Evolutionary conservation across 1,284 basidiomycete species (phyloP), one percentile per base, ranked within the genome.

Genomic region (Microbotryum silenes-acaulis): DNA sequence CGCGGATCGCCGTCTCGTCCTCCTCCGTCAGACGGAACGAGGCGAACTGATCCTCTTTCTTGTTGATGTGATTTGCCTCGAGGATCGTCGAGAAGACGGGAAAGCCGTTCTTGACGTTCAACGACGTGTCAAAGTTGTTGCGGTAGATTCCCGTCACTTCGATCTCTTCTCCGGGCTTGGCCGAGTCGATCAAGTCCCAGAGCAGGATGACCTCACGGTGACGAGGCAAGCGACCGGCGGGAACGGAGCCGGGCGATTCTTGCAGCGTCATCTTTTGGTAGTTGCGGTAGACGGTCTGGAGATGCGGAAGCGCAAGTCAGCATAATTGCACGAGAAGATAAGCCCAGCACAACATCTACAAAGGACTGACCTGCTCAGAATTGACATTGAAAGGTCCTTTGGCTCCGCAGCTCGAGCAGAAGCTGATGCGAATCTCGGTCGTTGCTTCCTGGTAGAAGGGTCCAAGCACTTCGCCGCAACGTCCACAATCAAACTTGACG

Each of bases 261-360:
- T 99, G 94, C 50, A 99, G 78, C 4, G 94, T 97, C 89, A 98
- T 90, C 77, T 91, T 97, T 76, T 99, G 96, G 75, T 96, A 98
- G 77, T 98, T 99, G 61, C 96, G 83, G 77, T 98, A 99, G 4
- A 99, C 86, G 0, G 96, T 99, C 89, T 98, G 74, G 29, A 49
- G 29, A 25, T 1, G 51, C n/a, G 12, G 6, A 4, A 14, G 0
- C 7, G 9, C 21, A 10, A 6, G 21, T 57, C 51, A 45, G 42
- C 37, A 25, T 16, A n/a, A 23, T 27, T 18, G 20, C 20, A 18
- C 12, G 25, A 48, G 47, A 20, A 49, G 23, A 20, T n/a, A 12
- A 14, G 25, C 10, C 44, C 25, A 27, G 20, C 14, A 59, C 23
- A 10, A 10, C 9, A 45, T 12, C 56, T 18, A 47, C 23, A 51